These are phyloP conservation scores for Inonotus obliquus DNA, from an alignment of 1,284 basidiomycete genomes.

Conservation along the genomic window DNA sequence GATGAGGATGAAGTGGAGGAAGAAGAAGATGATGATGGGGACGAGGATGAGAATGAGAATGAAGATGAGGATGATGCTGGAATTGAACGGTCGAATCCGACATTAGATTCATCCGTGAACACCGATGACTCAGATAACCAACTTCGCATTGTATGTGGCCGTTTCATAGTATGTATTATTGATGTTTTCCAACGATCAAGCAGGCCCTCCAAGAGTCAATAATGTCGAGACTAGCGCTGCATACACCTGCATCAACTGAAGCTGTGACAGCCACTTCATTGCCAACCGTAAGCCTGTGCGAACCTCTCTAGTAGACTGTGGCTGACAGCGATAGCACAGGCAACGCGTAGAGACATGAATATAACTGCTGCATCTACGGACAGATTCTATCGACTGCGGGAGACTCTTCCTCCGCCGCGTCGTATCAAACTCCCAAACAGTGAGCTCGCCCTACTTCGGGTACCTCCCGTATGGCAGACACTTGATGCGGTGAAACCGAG, in stretches of 20 bases:
- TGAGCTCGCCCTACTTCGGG: constrained; percentile 3
- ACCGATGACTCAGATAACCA: neutral
- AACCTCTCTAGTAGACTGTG: neutral
- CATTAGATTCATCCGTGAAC: neutral
- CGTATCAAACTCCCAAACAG: neutral
- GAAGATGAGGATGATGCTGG: too few relatives aligned
- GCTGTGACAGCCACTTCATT: neutral
- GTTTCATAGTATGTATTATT: too few relatives aligned
- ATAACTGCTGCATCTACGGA: neutral
- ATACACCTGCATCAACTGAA: neutral
- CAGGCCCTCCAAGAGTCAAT: neutral
- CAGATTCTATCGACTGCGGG: neutral
- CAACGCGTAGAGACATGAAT: neutral
- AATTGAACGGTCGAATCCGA: too few relatives aligned
- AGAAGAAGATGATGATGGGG: neutral
- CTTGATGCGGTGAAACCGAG: constrained; percentile 3
- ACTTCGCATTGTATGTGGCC: neutral
- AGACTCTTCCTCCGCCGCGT: neutral
- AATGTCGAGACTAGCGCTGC: neutral
- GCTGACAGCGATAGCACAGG: neutral
- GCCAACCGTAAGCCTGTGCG: neutral
- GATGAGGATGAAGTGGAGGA: neutral
- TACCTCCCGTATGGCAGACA: neutral
- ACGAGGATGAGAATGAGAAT: neutral
- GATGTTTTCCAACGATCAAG: too few relatives aligned